Conservation (phyloP, 2,329 filamentous ascomycete genomes). For the Cladosporium phlei region DNA sequence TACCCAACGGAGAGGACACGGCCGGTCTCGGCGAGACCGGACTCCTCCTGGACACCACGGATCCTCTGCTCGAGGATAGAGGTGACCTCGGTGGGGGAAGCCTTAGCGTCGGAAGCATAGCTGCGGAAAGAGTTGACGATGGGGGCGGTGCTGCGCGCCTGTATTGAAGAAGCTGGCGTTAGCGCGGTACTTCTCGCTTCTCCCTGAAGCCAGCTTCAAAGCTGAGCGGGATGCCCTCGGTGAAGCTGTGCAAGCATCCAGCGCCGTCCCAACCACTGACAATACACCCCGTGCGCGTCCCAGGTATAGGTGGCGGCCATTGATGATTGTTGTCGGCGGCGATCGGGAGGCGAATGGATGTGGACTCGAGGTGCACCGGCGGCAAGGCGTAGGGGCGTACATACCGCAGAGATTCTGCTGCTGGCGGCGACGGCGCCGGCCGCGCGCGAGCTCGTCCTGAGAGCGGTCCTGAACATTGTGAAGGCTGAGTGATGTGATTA, state of each 20-base stretch:
- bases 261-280: conserved; percentile 16
- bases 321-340: conserved; percentile 4
- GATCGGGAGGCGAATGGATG: conserved; percentile 38
- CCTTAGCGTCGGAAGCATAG: conserved; percentile 92
- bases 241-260: conserved; percentile 4
- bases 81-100: conserved; percentile 94
- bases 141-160: conserved; percentile 84
- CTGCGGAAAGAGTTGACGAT: conserved; percentile 67
- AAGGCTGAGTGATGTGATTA: conserved; percentile 34
- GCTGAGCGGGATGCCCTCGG: conserved; percentile 9
- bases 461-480: conserved; percentile 95
- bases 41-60: conserved; percentile 95
- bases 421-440: conserved; percentile 89
- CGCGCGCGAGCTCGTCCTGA: conserved; percentile 93
- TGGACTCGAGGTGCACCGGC: conserved; percentile 32
- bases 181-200: conserved; percentile 40
- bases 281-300: conserved; percentile 6
- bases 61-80: conserved; percentile 99
- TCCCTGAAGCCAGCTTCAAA: conserved; percentile 27
- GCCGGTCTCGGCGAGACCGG: conserved; percentile 94
- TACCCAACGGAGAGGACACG: conserved; percentile 99
- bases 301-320: conserved; percentile 5
- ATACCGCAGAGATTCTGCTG: conserved; percentile 89
- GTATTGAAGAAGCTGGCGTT: conserved; percentile 41
- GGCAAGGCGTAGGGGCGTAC: conserved; percentile 47